phyloP scores from a whole-genome alignment of 1,284 basidiomycete species.

The Papiliotrema flavescens region DNA sequence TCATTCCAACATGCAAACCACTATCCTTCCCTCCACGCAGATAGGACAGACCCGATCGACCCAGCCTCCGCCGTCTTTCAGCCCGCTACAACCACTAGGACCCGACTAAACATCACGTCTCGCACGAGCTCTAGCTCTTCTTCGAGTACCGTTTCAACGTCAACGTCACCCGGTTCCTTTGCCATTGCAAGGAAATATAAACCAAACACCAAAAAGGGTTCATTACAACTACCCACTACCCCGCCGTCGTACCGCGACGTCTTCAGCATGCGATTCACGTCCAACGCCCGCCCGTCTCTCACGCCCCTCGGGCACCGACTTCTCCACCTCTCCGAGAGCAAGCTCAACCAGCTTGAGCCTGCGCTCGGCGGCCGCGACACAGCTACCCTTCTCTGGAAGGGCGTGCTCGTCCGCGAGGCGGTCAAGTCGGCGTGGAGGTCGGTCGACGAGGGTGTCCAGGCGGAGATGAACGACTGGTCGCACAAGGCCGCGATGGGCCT shows the following conservation, averaged over 20 bases:
- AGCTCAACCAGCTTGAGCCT: conserved; percentile 34
- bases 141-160: too few relatives aligned
- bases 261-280: conserved; percentile 43
- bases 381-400: conserved; percentile 24
- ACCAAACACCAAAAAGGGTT: too few relatives aligned
- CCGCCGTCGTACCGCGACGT: too few relatives aligned
- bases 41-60: too few relatives aligned
- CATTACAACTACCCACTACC: too few relatives aligned
- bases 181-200: too few relatives aligned
- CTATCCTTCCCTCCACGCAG: too few relatives aligned
- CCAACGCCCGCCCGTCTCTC: conserved; percentile 28
- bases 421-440: conserved; percentile 40
- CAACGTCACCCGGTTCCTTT: too few relatives aligned
- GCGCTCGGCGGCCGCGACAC: conserved; percentile 24
- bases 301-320: conserved; percentile 42
- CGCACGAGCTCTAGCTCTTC: too few relatives aligned
- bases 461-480: conserved; percentile 37
- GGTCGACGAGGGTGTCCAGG: conserved; percentile 25
- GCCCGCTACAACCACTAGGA: background rate
- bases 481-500: conserved; percentile 33
- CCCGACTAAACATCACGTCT: too few relatives aligned
- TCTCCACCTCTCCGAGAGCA: conserved; percentile 36
- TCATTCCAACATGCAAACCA: background rate
- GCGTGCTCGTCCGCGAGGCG: conserved; percentile 38
- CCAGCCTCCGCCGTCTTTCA: too few relatives aligned